Conservation (phyloP, 2,329 filamentous ascomycete genomes). For the Colletotrichum caudatum region DNA sequence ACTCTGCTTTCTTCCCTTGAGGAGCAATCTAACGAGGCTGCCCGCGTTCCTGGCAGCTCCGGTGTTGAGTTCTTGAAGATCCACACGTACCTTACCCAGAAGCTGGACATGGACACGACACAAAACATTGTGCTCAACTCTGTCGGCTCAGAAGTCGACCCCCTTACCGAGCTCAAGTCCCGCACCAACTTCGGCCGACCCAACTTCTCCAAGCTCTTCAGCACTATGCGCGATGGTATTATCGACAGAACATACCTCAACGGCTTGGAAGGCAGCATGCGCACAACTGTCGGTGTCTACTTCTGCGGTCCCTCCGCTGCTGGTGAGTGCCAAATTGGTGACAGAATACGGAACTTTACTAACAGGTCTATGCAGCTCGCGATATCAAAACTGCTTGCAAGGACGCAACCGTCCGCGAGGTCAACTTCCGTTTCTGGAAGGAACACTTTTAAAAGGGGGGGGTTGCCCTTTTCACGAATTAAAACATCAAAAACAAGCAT, state of each 20-base stretch:
- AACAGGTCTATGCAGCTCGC: conserved; percentile 70
- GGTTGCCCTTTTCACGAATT: background rate
- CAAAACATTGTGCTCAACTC: conserved; percentile 98
- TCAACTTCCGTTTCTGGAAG: conserved; percentile 98
- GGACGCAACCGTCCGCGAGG: conserved; percentile 77
- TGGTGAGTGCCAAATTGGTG: conserved; percentile 57
- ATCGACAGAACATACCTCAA: conserved; percentile 86
- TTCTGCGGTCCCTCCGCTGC: conserved; percentile 90
- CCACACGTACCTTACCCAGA: conserved; percentile 97
- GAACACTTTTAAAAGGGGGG: conserved; percentile 76
- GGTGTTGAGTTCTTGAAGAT: conserved; percentile 92
- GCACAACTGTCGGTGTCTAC: conserved; percentile 94
- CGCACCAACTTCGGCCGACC: conserved; percentile 96
- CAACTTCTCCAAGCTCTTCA: conserved; percentile 85
- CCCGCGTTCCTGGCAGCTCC: conserved; percentile 74
- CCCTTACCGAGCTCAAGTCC: conserved; percentile 88
- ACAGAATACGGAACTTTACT: conserved; percentile 44
- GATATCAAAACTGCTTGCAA: conserved; percentile 88
- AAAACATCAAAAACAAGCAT: conserved; percentile 22
- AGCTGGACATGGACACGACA: conserved; percentile 89
- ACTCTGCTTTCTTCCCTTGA: conserved; percentile 92
- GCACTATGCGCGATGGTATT: conserved; percentile 89
- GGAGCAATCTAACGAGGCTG: conserved; percentile 80
- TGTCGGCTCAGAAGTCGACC: conserved; percentile 88
- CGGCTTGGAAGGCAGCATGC: conserved; percentile 80